A percentile compares a stretch with the other conserved stretches of the same genome.
Conservation (phyloP, 1,284 basidiomycete species). For the Ceratobasidium sp. region DNA sequence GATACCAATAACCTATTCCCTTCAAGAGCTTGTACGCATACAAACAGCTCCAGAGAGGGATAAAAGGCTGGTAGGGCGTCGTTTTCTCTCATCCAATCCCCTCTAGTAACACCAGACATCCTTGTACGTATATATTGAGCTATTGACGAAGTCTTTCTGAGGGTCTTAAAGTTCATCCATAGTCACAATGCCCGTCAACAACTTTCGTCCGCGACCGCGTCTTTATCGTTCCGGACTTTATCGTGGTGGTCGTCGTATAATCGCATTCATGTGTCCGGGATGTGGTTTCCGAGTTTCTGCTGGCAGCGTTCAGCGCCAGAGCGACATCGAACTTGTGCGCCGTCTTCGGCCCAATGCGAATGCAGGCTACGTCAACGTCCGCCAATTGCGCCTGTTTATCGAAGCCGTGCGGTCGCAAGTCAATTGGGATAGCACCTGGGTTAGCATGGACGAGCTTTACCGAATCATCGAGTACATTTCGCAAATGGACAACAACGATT, state of each 20-base stretch:
- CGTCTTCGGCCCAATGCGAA: neutral
- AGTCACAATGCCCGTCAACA: too few relatives aligned
- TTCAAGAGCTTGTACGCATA: too few relatives aligned
- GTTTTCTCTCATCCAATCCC: too few relatives aligned
- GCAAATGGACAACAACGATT: neutral
- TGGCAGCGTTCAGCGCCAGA: neutral
- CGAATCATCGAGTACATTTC: neutral
- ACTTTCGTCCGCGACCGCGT: too few relatives aligned
- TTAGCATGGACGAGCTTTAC: neutral
- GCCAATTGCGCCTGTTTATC: neutral
- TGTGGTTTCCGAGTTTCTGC: neutral
- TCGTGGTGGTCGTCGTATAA: neutral
- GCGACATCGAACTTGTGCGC: neutral
- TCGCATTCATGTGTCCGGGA: neutral
- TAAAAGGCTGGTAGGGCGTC: too few relatives aligned
- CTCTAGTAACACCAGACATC: too few relatives aligned
- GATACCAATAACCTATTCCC: too few relatives aligned
- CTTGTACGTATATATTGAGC: too few relatives aligned
- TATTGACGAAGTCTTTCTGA: too few relatives aligned
- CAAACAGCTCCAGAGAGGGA: too few relatives aligned
- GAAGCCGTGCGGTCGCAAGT: neutral
- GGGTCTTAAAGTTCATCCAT: too few relatives aligned
- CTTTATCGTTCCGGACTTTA: too few relatives aligned
- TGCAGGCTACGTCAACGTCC: neutral
- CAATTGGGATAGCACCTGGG: neutral